Evolutionary conservation across 306 rosid genomes (phyloP).

Genomic region (Hippophae gyantsensis): DNA sequence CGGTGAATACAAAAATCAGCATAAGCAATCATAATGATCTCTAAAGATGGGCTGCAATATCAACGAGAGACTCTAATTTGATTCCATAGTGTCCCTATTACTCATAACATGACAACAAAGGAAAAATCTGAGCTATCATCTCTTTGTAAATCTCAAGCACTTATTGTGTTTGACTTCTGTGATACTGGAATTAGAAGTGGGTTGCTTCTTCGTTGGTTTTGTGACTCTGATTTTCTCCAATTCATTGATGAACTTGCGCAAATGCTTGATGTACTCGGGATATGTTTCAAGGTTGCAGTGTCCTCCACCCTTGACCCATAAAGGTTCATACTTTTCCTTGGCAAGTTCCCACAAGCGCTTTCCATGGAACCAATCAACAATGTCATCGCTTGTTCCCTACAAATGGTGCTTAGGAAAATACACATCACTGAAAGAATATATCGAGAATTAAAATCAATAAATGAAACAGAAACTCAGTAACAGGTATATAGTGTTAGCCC

Average conservation of each 20-base stretch:
- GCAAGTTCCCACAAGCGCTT: conserved; percentile 95
- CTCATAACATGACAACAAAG: conserved; percentile 9
- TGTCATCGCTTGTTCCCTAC: conserved; percentile 95
- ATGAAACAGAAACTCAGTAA: neutral
- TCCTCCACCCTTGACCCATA: conserved; percentile 98
- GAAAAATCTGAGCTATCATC: conserved; percentile 24
- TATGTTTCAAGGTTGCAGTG: conserved; percentile 95
- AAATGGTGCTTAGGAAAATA: conserved; percentile 18
- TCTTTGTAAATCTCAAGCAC: conserved; percentile 79
- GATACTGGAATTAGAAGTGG: conserved; percentile 55
- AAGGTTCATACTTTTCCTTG: conserved; percentile 85
- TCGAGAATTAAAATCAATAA: conserved; percentile 5
- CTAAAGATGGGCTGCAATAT: conserved; percentile 13
- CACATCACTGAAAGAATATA: conserved; percentile 18
- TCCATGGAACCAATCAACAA: conserved; percentile 92
- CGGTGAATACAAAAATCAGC: too few species aligned
- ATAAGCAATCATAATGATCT: neutral
- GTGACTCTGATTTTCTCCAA: conserved; percentile 70
- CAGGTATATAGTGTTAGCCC: too few species aligned
- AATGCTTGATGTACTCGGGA: conserved; percentile 89
- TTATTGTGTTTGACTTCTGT: conserved; percentile 71
- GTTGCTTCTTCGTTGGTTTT: conserved; percentile 39
- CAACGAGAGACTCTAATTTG: conserved; percentile 19
- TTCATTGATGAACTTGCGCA: conserved; percentile 75
- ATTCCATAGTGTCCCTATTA: conserved; percentile 13